Base-by-base conservation (phyloP, 2,329 filamentous ascomycete species). In the Colletotrichum liaoningense region DNA sequence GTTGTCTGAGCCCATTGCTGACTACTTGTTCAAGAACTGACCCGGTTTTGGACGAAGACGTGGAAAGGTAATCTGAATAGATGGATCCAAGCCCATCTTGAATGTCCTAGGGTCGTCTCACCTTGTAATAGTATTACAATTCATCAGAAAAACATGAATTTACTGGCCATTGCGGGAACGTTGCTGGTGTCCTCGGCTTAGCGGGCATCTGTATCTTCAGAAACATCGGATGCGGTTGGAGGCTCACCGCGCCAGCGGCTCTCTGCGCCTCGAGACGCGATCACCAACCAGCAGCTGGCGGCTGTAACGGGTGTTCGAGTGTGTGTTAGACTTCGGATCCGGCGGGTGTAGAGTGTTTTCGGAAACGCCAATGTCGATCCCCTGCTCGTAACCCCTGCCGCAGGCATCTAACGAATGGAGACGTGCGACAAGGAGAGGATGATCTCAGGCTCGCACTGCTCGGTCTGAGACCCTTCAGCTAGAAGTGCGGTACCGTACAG, bases 301-400 rank as follows among this genome's bases (percentile, higher is more conserved):
- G 26, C 56, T 22, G 64, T 14, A 60, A 30, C 56, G 52, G 28
- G 62, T 26, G 54, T 58, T 49, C 42, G 58, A 54, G 19, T 19
- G n/a, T 9, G 14, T 24, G 35, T 56, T 63, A 14, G 19, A 30
- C 52, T 28, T 73, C 60, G 70, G 70, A 69, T 73, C 67, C 67
- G 70, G 70, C 35, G 67, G 70, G 30, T 22, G 24, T 42, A 42
- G 26, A 52, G 33, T 63, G 42, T n/a, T 64, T 52, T 69, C 67
- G 59, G 66, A 55, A 70, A 70, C 59, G 60, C 22, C 66, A 52
- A 52, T 38, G 60, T 33, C 26, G 66, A 73, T 65, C 66, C 35
- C 46, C 66, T 56, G 59, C 60, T 69, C 19, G 54, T 70, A 24
- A 33, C 60, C 62, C 42, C 38, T 35, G 46, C 69, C 59, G 58